A percentile compares a stretch with the other conserved stretches of the same genome.
phyloP scores from a whole-genome alignment of 495 filamentous ascomycete genomes.

The Xylaria venustula region DNA sequence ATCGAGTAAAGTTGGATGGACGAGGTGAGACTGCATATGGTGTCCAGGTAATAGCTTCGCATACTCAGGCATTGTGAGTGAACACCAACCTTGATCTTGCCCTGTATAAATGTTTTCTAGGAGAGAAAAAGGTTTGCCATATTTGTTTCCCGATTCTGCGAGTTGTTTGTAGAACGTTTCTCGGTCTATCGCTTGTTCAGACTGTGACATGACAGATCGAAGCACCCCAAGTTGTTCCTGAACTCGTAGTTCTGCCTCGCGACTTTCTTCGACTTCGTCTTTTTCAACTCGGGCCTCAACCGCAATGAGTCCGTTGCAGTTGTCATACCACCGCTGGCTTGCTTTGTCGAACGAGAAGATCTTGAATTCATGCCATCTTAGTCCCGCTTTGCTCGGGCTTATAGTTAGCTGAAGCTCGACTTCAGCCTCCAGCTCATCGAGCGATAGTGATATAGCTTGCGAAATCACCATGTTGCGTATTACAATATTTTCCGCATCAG shows the following conservation, averaged over 20 bases:
- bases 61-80: constrained; percentile 22
- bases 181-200: constrained; percentile 5
- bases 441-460: constrained; percentile 26
- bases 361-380: constrained; percentile 9
- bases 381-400: background rate
- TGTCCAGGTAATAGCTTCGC: constrained; percentile 6
- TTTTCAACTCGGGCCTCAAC: background rate
- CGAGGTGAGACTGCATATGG: background rate
- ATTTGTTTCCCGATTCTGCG: constrained; percentile 19
- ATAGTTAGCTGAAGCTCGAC: constrained; percentile 22
- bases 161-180: constrained; percentile 20
- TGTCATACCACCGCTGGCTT: constrained; percentile 6
- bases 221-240: constrained; percentile 6
- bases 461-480: constrained; percentile 32
- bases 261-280: constrained; percentile 6
- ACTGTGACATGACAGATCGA: background rate
- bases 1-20: constrained; percentile 1
- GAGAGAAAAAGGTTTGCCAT: constrained; percentile 23
- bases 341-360: constrained; percentile 8
- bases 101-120: constrained; percentile 16
- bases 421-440: constrained; percentile 26
- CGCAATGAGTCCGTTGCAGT: constrained; percentile 16
- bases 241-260: background rate
- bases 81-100: constrained; percentile 2
- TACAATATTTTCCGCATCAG: background rate